Conservation (phyloP, 495 filamentous ascomycete genomes). For the Neurospora intermedia region DNA sequence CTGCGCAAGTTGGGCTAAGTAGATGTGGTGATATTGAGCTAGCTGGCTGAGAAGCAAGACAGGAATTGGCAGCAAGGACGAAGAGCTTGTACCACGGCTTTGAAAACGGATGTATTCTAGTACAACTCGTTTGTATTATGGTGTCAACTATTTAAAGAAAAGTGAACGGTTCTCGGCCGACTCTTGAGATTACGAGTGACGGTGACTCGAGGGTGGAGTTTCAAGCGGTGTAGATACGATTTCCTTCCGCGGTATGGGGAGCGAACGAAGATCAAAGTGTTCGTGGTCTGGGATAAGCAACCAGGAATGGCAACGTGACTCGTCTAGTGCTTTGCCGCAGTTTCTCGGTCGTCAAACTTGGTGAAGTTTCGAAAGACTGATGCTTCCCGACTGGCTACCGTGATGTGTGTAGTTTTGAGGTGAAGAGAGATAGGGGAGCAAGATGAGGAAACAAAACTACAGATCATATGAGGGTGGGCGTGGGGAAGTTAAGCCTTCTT, state of each 20-base stretch:
- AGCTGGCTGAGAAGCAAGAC: neutral
- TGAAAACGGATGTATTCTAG: neutral
- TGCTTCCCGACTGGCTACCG: neutral
- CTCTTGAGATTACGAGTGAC: neutral
- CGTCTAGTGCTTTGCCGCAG: neutral
- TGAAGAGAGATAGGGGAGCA: neutral
- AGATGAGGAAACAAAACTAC: neutral
- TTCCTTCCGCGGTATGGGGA: neutral
- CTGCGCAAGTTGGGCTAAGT: neutral
- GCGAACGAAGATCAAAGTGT: neutral
- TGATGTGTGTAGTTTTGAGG: neutral
- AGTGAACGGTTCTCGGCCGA: neutral
- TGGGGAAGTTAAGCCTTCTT: neutral
- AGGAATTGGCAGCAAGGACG: neutral
- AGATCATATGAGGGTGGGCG: neutral
- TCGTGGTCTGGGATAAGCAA: neutral
- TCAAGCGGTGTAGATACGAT: neutral
- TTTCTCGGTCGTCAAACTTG: neutral
- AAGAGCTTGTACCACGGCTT: neutral
- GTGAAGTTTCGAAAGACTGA: neutral
- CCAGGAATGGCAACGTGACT: neutral
- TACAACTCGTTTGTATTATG: neutral
- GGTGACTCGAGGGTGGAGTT: neutral
- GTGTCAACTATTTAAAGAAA: neutral
- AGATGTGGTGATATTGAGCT: neutral